Evolutionary conservation across 306 rosid genomes (phyloP), one percentile per base, ranked within the genome.

Genomic region (Fragaria vesca): DNA sequence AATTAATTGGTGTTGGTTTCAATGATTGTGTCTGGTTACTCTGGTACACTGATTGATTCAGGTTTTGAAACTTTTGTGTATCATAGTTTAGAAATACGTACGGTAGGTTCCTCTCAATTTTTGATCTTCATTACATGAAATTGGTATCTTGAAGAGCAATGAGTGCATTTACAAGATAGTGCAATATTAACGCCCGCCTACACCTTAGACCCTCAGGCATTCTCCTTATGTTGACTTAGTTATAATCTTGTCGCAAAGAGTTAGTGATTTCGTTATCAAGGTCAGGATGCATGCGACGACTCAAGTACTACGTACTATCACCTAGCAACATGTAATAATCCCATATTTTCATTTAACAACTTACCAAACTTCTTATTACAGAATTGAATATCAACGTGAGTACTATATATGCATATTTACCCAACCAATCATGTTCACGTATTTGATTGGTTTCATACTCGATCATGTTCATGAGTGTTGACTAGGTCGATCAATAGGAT

Each of bases 1-100:
- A 79, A 63, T 54, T 55, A 79, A 69, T 42, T 43, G n/a, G 48
- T n/a, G 60, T 21, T 55, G 63, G 78, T 55, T 80, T 79, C 79
- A 79, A 68, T 85, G 74, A 17, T 30, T 43, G 40, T 42, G 36
- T 42, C 45, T 32, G 28, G 30, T 12, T 38, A 42, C 45, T 43
- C 47, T 43, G 13, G 1, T 11, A 17, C 26, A 3, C 9, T 17
- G 10, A 2, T 62, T 30, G 2, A 30, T 63, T 6, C 18, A 63
- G 24, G 69, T 63, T 32, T 2, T 63, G 43, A 16, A 16, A 63
- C 12, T 63, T 15, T 63, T 16, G 24, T 32, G 20, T 32, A 6
- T 16, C 20, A 63, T 11, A 32, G 11, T 32, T 63, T 15, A 15
- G 7, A 62, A 32, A 32, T 63, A 63, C 8, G 21, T 26, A 7